phyloP scores from a whole-genome alignment of 225 moss, liverwort and hornwort genomes.

The Sphagnum contortum region DNA sequence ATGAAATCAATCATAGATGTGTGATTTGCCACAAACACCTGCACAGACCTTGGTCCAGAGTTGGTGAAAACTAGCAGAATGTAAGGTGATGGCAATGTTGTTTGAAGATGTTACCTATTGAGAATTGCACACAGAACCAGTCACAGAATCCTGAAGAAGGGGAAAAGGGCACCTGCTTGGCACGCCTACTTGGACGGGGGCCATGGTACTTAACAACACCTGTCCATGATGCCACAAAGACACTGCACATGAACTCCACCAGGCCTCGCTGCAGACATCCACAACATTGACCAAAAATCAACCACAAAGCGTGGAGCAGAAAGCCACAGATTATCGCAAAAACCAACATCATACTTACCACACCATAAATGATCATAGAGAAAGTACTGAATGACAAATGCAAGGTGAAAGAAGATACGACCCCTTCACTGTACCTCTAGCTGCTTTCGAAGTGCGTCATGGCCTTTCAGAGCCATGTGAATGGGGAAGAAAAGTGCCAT shows the following conservation, averaged over 20 bases:
- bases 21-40: constrained; percentile 99
- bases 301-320: too few relatives aligned
- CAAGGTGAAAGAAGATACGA: too few relatives aligned
- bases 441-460: constrained; percentile 57
- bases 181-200: constrained; percentile 80
- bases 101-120: too few relatives aligned
- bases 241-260: constrained; percentile 94
- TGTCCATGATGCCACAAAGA: constrained; percentile 96
- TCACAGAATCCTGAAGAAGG: too few relatives aligned
- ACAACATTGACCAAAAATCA: too few relatives aligned
- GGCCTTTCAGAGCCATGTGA: constrained; percentile 53
- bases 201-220: constrained; percentile 93
- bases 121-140: too few relatives aligned
- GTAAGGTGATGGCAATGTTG: too few relatives aligned
- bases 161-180: constrained; percentile 57
- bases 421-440: constrained; percentile 47
- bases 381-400: too few relatives aligned
- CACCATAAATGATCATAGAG: too few relatives aligned
- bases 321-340: too few relatives aligned
- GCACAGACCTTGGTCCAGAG: constrained; percentile 1
- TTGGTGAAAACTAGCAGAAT: too few relatives aligned
- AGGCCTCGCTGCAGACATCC: constrained; percentile 57
- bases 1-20: constrained; percentile 99
- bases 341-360: too few relatives aligned
- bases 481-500: constrained; percentile 72